Base-by-base conservation (phyloP, 164 flowering plant genomes). In the Protea cynaroides region DNA sequence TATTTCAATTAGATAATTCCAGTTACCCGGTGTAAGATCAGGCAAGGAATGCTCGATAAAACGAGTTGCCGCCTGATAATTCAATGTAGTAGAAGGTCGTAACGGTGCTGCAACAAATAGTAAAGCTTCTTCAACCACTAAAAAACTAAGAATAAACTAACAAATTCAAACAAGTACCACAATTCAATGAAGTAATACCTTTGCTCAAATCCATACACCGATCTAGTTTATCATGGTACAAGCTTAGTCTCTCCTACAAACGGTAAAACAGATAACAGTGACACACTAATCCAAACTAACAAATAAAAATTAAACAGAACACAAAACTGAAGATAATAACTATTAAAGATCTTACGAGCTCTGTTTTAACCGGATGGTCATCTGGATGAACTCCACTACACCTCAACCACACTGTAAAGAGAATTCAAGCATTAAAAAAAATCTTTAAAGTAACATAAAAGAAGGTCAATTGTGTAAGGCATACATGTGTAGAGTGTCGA, bases 1-100 rank as follows among this genome's bases (percentile, higher is more conserved):
- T 55, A n/a, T 0, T 58, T 23, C 15, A 64, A 70, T n/a, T 10
- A 52, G 37, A 23, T 21, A 49, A 50, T 59, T 17, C 11, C 61
- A 65, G 5, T 40, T 69, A 91, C 99, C 99, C 47, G 80, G 62
- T 14, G 96, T 81, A 34, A 94, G 94, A 77, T 89, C 92, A 60
- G 99, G 96, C 71, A 94, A 76, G 23, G 97, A 88, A 78, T 92
- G 97, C 76, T 86, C 96, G 49, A 94, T 91, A 65, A 94, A 89
- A 56, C 99, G 92, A 22, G 92, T 81, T 29, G 99, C 99, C 14
- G 96, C 99, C 71, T 77, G 81, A 65, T 71, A 61, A 70, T 94
- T 94, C 52, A 94, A 74, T 49, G 78, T 81, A 37, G 94, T 74
- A 25, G 96, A 86, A 65, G 90, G 99, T 23, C 88, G 84, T 61